Base-by-base conservation (phyloP, 139 green algal species). In the Micractinium sp. region DNA sequence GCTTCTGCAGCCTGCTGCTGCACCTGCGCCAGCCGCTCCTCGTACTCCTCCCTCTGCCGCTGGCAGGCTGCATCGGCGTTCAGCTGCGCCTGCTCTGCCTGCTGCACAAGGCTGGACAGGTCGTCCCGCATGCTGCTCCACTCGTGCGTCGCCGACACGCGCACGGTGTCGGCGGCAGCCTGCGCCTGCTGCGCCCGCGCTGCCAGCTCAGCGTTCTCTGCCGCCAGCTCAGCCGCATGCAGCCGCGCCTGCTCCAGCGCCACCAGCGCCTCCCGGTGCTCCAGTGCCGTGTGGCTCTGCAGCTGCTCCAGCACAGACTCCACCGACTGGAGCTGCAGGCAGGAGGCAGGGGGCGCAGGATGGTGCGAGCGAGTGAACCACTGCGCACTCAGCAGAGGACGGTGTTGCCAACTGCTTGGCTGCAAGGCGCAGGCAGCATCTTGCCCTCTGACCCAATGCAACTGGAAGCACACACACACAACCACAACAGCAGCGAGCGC, bases 71-170 rank as follows among this genome's bases (percentile, higher is more conserved):
- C 86, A 22, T 90, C 77, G 0, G 86, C 86, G 13, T 39, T 33
- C 60, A 90, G 75, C 77, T 90, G 86, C 7, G 86, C 86, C 61
- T 73, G 36, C 86, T 90, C 86, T 2, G 86, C 86, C 60, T 86
- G 77, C 35, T 69, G 29, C 78, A 90, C 78, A 18, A 90, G 78
- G 20, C 61, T 35, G 36, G 77, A 61, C 22, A 90, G 78, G 38
- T 90, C 86, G n/a, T 90, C 86, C 3, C n/a, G 36, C 77, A 90
- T 73, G 63, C 16, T 38, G 36, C 20, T 38, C 86, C 86, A 90
- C 77, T 90, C 63, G 15, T 63, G 86, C 27, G 29, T 27, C 19
- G 76, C 66, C 15, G 61, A 71, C 33, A 66, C 63, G 0, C 67
- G 77, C 53, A 73, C 16, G 7, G 35, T 39, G 2, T 86, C 86